These are phyloP conservation scores for Hemisphaericaspora nanyangensis DNA, from an alignment of 805 yeast genomes.

Conservation along the genomic window DNA sequence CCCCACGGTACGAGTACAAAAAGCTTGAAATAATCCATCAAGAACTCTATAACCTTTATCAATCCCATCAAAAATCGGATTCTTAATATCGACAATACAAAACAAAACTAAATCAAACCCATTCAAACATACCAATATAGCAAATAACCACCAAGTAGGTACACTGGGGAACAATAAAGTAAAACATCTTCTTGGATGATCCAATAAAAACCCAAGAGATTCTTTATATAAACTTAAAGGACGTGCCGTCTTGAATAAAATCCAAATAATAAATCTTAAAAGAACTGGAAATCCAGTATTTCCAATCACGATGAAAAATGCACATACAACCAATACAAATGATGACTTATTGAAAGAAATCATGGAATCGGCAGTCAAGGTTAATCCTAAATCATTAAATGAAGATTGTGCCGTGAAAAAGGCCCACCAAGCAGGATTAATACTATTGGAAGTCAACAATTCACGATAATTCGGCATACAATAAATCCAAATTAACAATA, in stretches of 20 bases:
- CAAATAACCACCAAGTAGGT: conserved; percentile 93
- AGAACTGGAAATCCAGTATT: conserved; percentile 92
- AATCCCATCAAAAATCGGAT: conserved; percentile 47
- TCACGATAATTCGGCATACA: conserved; percentile 37
- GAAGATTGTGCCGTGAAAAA: conserved; percentile 76
- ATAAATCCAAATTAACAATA: conserved; percentile 62
- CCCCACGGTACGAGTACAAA: conserved; percentile 94
- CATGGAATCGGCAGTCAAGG: conserved; percentile 83
- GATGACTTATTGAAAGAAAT: conserved; percentile 56
- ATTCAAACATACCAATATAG: conserved; percentile 69
- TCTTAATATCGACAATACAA: conserved; percentile 68
- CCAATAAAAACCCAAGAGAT: conserved; percentile 79
- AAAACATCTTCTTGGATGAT: conserved; percentile 96
- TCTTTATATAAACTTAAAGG: conserved; percentile 65
- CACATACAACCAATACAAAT: conserved; percentile 58
- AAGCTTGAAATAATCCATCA: conserved; percentile 86
- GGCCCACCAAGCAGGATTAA: conserved; percentile 90
- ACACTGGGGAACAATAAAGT: conserved; percentile 86
- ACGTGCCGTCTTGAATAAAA: conserved; percentile 61
- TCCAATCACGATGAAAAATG: conserved; percentile 81
- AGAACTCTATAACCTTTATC: conserved; percentile 67
- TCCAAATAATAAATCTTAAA: conserved; percentile 79
- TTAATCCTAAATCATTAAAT: conserved; percentile 82
- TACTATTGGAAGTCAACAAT: conserved; percentile 50
- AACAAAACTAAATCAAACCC: conserved; percentile 76